These are phyloP conservation scores for Marasmius fiardii DNA, from an alignment of 1,284 basidiomycete genomes.

Conservation along the genomic window DNA sequence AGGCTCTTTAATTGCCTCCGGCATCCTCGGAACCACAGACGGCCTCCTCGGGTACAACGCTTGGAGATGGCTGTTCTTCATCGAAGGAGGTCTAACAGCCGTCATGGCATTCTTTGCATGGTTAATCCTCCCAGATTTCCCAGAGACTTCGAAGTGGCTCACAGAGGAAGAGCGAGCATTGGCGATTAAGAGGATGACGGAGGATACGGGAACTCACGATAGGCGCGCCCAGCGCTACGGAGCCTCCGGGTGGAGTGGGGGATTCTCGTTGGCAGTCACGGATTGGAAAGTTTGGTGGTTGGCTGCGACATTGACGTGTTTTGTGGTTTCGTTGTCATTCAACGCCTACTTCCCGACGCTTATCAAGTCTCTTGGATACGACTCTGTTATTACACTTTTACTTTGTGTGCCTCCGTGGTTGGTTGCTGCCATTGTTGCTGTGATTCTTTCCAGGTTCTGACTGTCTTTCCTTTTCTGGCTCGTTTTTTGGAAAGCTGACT, in stretches of 20 bases:
- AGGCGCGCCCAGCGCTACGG: slow-evolving; percentile 36
- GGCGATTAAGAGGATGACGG: slow-evolving; percentile 68
- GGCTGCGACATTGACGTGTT: slow-evolving; percentile 46
- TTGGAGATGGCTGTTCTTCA: slow-evolving; percentile 83
- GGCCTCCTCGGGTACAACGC: slow-evolving; percentile 67
- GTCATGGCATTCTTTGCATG: slow-evolving; percentile 57
- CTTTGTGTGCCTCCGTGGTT: slow-evolving; percentile 79
- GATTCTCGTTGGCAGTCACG: slow-evolving; percentile 54
- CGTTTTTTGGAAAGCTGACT: background rate
- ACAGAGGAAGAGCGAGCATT: slow-evolving; percentile 60
- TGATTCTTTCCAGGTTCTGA: slow-evolving; percentile 49
- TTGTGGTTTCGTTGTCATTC: slow-evolving; percentile 53
- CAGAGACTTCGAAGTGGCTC: slow-evolving; percentile 57
- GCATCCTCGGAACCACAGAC: slow-evolving; percentile 68
- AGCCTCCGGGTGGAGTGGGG: slow-evolving; percentile 26
- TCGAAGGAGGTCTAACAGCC: slow-evolving; percentile 69
- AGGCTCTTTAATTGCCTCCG: slow-evolving; percentile 77
- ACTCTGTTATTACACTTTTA: slow-evolving; percentile 60
- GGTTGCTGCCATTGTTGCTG: slow-evolving; percentile 57
- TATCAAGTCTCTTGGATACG: slow-evolving; percentile 66
- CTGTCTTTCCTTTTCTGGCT: too few relatives aligned
- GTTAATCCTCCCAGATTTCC: slow-evolving; percentile 79
- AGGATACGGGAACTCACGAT: slow-evolving; percentile 59
- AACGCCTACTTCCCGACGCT: slow-evolving; percentile 71
- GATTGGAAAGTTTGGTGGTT: slow-evolving; percentile 79